A percentile compares a stretch with the other conserved stretches of the same genome.
These are phyloP conservation scores for Pseudocercospora fijiensis DNA, from an alignment of 2,329 filamentous ascomycete genomes.

Conservation along the genomic window DNA sequence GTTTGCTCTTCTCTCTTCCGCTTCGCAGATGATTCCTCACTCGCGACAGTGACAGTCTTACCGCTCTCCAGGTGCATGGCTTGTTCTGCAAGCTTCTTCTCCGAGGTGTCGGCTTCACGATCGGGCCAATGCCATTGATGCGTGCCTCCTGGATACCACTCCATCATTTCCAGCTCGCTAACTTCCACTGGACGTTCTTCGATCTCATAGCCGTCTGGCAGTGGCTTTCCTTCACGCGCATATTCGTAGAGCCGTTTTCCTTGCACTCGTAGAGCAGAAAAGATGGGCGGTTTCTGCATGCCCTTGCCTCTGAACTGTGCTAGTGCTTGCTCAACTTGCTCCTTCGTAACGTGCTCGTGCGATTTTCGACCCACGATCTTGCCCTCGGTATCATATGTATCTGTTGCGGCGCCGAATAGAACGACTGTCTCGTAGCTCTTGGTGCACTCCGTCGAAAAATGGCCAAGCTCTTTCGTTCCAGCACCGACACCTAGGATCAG, in stretches of 20 bases:
- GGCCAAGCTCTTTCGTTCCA: slow-evolving; percentile 77
- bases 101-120: slow-evolving; percentile 71
- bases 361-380: slow-evolving; percentile 73
- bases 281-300: slow-evolving; percentile 87
- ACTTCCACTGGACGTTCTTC: slow-evolving; percentile 77
- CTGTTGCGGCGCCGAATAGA: slow-evolving; percentile 87
- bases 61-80: slow-evolving; percentile 47
- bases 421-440: slow-evolving; percentile 91
- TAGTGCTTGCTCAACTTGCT: slow-evolving; percentile 74
- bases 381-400: slow-evolving; percentile 85
- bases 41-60: slow-evolving; percentile 27
- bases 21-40: slow-evolving; percentile 28
- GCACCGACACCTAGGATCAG: slow-evolving; percentile 83
- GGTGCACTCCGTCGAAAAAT: slow-evolving; percentile 76
- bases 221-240: slow-evolving; percentile 80
- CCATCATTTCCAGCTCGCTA: slow-evolving; percentile 71
- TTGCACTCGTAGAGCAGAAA: slow-evolving; percentile 87
- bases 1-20: slow-evolving; percentile 34
- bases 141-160: slow-evolving; percentile 78
- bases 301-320: slow-evolving; percentile 75
- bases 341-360: slow-evolving; percentile 78
- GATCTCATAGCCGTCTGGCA: slow-evolving; percentile 72
- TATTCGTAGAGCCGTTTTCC: slow-evolving; percentile 97
- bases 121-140: slow-evolving; percentile 78
- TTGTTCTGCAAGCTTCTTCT: slow-evolving; percentile 74